Base-by-base conservation (phyloP, 352 stramenopile species). In the Pythium guiyangense region DNA sequence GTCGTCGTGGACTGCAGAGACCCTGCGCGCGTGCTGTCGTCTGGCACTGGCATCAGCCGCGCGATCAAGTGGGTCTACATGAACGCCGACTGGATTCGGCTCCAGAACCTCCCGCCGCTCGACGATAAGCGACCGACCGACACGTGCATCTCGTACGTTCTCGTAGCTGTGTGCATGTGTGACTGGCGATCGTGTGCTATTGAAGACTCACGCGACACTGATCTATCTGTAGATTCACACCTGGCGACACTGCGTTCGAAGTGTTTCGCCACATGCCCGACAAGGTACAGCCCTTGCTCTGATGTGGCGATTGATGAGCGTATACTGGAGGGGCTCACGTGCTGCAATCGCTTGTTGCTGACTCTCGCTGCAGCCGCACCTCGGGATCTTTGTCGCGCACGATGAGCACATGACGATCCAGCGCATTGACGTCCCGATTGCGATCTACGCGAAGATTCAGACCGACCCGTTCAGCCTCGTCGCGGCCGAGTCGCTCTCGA, bases 381-480 rank as follows among this genome's bases (percentile, higher is more conserved):
- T 95, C 39, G 74, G 73, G 20, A 90, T 92, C 39, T 63, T 64
- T 34, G 70, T 92, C 26, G 67, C 66, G n/a, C 74, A 71, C 22
- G 70, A 81, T 40, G 78, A 87, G 34, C 70, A 86, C 47, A 69
- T 59, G 46, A 59, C 61, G 9, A 87, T 92, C 27, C 70, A 79
- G 47, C 66, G 60, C 4, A 73, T 94, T 25, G 63, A 79, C 45
- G 84, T 95, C 0, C 85, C 85, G 0, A 63, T 70, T 18, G 69
- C 64, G n/a, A 66, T 92, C 52, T 95, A 92, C 62, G 66, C 74
- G 44, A 92, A 80, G 57, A 85, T 95, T 40, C 85, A 95, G 56
- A 74, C 75, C n/a, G 85, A 95, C 47, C 85, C 85, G 52, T 85
- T 95, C 60, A 95, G 85, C 62, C 92, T 95, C 51, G 83, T 95